These are phyloP conservation scores for Fusarium cyanostomum DNA, from an alignment of 2,329 filamentous ascomycete genomes.

Conservation along the genomic window DNA sequence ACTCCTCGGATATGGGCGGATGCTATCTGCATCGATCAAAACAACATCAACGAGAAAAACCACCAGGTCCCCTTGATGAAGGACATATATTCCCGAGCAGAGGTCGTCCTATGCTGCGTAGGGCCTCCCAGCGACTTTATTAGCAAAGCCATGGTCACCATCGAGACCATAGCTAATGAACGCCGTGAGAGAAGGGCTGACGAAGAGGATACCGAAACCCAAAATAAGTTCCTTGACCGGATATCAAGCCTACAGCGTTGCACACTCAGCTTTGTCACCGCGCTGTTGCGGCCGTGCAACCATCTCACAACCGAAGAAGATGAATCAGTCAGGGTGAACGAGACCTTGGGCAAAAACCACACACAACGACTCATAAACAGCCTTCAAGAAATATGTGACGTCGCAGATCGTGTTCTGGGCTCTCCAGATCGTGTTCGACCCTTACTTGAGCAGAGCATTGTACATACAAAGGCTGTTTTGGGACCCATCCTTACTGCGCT, in stretches of 20 bases:
- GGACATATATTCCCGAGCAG: constrained; percentile 3
- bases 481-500: too few species aligned
- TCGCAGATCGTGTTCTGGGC: too few species aligned
- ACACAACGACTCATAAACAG: too few species aligned
- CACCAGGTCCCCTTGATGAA: constrained; percentile 6
- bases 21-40: constrained; percentile 9
- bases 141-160: neutral
- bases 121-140: neutral
- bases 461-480: too few species aligned
- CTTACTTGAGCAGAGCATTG: too few species aligned
- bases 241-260: neutral
- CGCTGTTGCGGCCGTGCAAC: too few species aligned
- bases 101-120: constrained; percentile 4
- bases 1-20: neutral
- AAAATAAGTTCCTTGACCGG: neutral
- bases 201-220: neutral
- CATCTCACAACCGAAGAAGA: too few species aligned
- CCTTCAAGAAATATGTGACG: too few species aligned
- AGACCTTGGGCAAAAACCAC: too few species aligned
- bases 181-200: neutral
- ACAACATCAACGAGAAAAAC: neutral
- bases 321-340: too few species aligned
- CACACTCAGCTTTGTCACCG: neutral
- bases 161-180: neutral
- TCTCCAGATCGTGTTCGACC: too few species aligned